Evolutionary conservation across 75 land plant species (phyloP).

Genomic region (Adiantum capillusveneris): DNA sequence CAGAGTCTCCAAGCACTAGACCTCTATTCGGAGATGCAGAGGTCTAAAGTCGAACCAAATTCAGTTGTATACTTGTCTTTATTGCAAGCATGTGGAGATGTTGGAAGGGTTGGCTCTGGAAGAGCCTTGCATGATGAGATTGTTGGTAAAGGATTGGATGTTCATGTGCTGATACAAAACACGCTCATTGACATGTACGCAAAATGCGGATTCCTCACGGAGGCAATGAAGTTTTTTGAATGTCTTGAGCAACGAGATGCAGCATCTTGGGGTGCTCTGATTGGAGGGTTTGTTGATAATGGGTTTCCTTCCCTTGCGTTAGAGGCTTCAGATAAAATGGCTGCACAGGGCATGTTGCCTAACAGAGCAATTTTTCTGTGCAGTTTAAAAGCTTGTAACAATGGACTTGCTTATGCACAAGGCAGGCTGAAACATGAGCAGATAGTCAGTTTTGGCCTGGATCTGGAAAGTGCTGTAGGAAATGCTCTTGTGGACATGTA

Average conservation of each 20-base stretch:
- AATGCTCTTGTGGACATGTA: constrained; percentile 53
- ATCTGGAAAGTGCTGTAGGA: constrained; percentile 8
- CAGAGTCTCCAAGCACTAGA: constrained; percentile 14
- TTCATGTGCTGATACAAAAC: constrained; percentile 6
- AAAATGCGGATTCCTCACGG: constrained; percentile 16
- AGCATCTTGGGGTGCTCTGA: constrained; percentile 24
- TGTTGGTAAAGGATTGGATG: constrained; percentile 4
- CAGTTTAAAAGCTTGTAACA: constrained; percentile 33
- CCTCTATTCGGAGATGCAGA: constrained; percentile 24
- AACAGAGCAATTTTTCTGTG: constrained; percentile 39
- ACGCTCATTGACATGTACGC: constrained; percentile 28
- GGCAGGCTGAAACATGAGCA: constrained; percentile 38
- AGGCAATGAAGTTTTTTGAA: constrained; percentile 13
- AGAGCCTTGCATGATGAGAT: constrained; percentile 23
- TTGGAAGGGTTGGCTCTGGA: constrained; percentile 13
- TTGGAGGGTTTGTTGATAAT: constrained; percentile 13
- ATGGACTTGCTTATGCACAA: constrained; percentile 25
- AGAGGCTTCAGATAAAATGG: too few species aligned
- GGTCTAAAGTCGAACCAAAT: constrained; percentile 26
- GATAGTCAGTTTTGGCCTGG: constrained; percentile 20
- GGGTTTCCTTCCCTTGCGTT: constrained; percentile 2
- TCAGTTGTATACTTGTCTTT: constrained; percentile 20
- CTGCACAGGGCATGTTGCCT: constrained; percentile 6
- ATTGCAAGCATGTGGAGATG: constrained; percentile 24
- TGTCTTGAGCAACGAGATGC: constrained; percentile 3